Evolutionary conservation across 2,329 filamentous ascomycete genomes (phyloP), one percentile per base, ranked within the genome.

Genomic region (Fusarium torulosum): DNA sequence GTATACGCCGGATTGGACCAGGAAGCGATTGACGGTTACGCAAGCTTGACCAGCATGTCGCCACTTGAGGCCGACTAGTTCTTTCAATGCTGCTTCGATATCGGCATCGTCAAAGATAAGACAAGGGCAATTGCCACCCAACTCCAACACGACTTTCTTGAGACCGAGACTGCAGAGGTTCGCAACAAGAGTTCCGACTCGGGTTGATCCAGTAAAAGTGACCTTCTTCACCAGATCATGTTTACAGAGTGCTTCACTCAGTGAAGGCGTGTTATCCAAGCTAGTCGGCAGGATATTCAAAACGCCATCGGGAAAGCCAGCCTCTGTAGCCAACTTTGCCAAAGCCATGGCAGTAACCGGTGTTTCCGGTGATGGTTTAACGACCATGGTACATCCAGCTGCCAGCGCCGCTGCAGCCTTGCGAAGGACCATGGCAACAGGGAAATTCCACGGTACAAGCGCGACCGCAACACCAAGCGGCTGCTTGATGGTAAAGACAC

Each of bases 201-300:
- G 79, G 0, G 91, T 92, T 71, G 87, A 89, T 19, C 92, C 92
- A 0, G 92, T 95, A 71, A 95, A 96, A 57, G 90, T 91, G 55
- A 95, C 83, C 75, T 94, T 94, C 50, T 80, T 81, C 1, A 85
- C 79, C 1, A 78, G 58, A 0, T 78, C 78, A 58, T 85, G 82
- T 27, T 79, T 77, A 64, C 82, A 84, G 2, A 85, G 78, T 1
- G 79, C 78, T 72, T 84, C 82, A 7, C 80, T 80, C 0, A 85
- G 72, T 0, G 69, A 54, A 0, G 83, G 82, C 0, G 83, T 84
- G 38, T 81, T 80, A 0, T 75, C 75, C 8, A 82, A 65, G 15
- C 78, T 80, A 0, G 83, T 83, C 0, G 81, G 80, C 38, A 85
- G 46, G 6, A 84, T 77, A 38, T 83, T 84, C 19, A 96, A 83